Evolutionary conservation across 768 basidiomycete species (phyloP).

Genomic region (Agaricus sinodeliciosus): DNA sequence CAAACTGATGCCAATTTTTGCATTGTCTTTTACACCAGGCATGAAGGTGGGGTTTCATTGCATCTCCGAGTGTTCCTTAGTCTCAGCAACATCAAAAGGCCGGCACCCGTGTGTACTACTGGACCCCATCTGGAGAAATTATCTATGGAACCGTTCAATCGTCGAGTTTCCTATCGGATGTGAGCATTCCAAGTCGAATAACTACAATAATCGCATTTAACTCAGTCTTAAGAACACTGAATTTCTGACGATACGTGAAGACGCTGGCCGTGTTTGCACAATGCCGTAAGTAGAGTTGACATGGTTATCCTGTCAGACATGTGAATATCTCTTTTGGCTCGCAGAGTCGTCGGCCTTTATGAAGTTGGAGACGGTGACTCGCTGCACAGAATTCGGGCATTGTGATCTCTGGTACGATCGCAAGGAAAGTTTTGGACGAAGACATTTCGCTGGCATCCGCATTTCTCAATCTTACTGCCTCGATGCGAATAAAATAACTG

Average conservation of each 20-base stretch:
- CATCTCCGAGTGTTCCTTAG: conserved; percentile 2
- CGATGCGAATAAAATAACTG: too few relatives aligned
- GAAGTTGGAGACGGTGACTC: conserved; percentile 10
- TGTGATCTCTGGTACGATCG: too few relatives aligned
- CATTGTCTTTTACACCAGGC: too few relatives aligned
- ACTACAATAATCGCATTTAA: conserved; percentile 7
- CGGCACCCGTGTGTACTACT: conserved; percentile 67
- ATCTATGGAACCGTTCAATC: conserved; percentile 55
- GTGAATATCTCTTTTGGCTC: conserved; percentile 4
- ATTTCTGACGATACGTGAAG: conserved; percentile 44
- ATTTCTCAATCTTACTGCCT: too few relatives aligned
- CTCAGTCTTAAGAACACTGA: conserved; percentile 48
- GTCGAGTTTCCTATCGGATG: conserved; percentile 50
- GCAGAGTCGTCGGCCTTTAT: conserved; percentile 25
- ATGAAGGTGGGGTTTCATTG: conserved; percentile 29
- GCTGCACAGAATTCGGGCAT: too few relatives aligned
- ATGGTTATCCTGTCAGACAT: conserved; percentile 3
- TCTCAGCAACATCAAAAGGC: conserved; percentile 32
- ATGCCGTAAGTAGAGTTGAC: conserved; percentile 46
- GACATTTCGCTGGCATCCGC: too few relatives aligned
- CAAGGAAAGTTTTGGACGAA: too few relatives aligned
- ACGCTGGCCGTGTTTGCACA: conserved; percentile 37
- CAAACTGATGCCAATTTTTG: too few relatives aligned
- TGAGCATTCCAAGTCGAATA: conserved; percentile 22
- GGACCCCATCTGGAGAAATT: conserved; percentile 45